phyloP scores from a whole-genome alignment of 2,329 filamentous ascomycete genomes.

The Emmonsiellopsis sp. region DNA sequence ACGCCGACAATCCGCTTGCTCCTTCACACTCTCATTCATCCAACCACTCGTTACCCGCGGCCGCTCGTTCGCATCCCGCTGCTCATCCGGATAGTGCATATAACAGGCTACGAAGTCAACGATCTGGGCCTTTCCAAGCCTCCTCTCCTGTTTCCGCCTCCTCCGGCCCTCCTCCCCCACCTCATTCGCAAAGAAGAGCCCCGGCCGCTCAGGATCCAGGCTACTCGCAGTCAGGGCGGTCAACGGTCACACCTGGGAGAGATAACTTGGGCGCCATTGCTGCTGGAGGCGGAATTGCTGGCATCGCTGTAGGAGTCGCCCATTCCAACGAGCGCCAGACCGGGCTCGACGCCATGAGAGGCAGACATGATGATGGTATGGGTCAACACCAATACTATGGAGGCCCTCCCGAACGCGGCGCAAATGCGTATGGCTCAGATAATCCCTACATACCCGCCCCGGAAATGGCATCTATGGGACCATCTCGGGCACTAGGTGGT shows the following conservation, averaged over 20 bases:
- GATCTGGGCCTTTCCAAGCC: slow-evolving; percentile 8
- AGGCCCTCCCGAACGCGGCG: slow-evolving; percentile 27
- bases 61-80: slow-evolving; percentile 11
- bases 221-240: slow-evolving; percentile 24
- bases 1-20: not conserved
- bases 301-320: slow-evolving; percentile 58
- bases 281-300: slow-evolving; percentile 50
- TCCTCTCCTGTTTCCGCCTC: slow-evolving; percentile 9
- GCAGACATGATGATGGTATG: slow-evolving; percentile 18
- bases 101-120: slow-evolving; percentile 8
- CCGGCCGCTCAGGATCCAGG: slow-evolving; percentile 10
- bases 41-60: not conserved
- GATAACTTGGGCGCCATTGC: slow-evolving; percentile 59
- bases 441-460: slow-evolving; percentile 28
- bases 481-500: slow-evolving; percentile 18
- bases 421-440: slow-evolving; percentile 27
- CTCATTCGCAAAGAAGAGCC: slow-evolving; percentile 4
- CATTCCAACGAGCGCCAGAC: slow-evolving; percentile 56
- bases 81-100: slow-evolving; percentile 15
- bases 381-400: slow-evolving; percentile 13
- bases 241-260: slow-evolving; percentile 49
- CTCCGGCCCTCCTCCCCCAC: slow-evolving; percentile 7
- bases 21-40: not conserved
- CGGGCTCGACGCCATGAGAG: slow-evolving; percentile 53
- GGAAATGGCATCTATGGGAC: slow-evolving; percentile 1